These are phyloP conservation scores for Globisporangium barbulae DNA, from an alignment of 352 stramenopile genomes.

Conservation along the genomic window DNA sequence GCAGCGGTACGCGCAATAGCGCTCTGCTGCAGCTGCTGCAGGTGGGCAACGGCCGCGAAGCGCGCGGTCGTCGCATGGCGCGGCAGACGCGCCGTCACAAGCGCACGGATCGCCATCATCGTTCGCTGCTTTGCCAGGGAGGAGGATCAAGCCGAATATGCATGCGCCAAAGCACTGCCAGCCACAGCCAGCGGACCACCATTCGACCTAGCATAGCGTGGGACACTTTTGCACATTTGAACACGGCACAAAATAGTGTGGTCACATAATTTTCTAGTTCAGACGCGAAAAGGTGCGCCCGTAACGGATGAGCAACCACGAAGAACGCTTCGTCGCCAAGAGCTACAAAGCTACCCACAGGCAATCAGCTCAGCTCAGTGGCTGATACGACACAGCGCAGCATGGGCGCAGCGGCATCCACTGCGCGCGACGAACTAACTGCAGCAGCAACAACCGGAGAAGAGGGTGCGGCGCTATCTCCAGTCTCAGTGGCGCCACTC, in stretches of 20 bases:
- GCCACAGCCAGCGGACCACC: slow-evolving; percentile 24
- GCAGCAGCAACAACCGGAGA: not conserved
- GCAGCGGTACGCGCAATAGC: slow-evolving; percentile 13
- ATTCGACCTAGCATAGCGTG: slow-evolving; percentile 12
- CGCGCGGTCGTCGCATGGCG: slow-evolving; percentile 13
- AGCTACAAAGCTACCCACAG: not conserved
- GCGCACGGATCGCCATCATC: slow-evolving; percentile 61
- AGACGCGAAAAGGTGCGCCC: slow-evolving; percentile 4
- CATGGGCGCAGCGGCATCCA: slow-evolving; percentile 69
- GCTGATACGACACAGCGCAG: not conserved
- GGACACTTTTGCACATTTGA: slow-evolving; percentile 7
- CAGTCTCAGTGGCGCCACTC: slow-evolving; percentile 18
- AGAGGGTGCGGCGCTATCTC: not conserved
- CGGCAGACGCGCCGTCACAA: slow-evolving; percentile 33
- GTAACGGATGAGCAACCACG: slow-evolving; percentile 7
- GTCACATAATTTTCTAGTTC: too few species aligned
- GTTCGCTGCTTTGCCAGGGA: slow-evolving; percentile 9
- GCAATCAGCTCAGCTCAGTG: not conserved
- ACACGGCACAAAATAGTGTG: slow-evolving; percentile 13
- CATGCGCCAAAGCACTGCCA: slow-evolving; percentile 6
- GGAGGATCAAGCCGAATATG: slow-evolving; percentile 20
- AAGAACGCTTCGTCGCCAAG: not conserved
- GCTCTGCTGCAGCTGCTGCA: slow-evolving; percentile 12
- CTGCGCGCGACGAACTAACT: slow-evolving; percentile 42
- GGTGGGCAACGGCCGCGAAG: slow-evolving; percentile 19